A percentile compares a stretch with the other conserved stretches of the same genome.
phyloP scores from a whole-genome alignment of 2,329 filamentous ascomycete genomes.

The Clonostachys chloroleuca region DNA sequence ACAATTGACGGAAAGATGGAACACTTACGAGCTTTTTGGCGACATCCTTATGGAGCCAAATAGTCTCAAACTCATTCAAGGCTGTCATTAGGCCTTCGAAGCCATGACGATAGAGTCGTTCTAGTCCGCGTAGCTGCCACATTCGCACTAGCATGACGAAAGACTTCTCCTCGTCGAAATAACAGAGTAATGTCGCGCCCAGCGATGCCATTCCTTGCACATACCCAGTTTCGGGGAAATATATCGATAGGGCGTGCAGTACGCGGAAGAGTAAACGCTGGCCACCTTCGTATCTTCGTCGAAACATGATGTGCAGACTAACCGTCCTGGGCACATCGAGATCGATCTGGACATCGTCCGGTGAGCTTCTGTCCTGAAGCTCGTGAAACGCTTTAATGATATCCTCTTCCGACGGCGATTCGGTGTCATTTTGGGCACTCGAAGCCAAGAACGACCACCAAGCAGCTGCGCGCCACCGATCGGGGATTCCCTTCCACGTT shows the following conservation, averaged over 20 bases:
- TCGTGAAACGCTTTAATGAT: constrained; percentile 69
- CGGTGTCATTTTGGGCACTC: constrained; percentile 64
- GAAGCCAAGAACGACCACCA: constrained; percentile 90
- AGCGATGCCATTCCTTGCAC: constrained; percentile 97
- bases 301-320: constrained; percentile 95
- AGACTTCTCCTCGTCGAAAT: constrained; percentile 90
- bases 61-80: constrained; percentile 75
- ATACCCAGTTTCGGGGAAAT: constrained; percentile 88
- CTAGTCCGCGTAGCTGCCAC: constrained; percentile 84
- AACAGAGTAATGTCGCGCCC: constrained; percentile 88
- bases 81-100: constrained; percentile 86
- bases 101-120: constrained; percentile 76
- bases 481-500: constrained; percentile 97
- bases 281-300: constrained; percentile 83
- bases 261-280: constrained; percentile 91
- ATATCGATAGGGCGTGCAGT: constrained; percentile 84
- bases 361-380: constrained; percentile 68
- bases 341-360: constrained; percentile 95
- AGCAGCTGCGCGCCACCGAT: constrained; percentile 87
- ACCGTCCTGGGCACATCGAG: constrained; percentile 95
- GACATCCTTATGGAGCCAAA: constrained; percentile 84
- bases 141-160: constrained; percentile 97
- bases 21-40: constrained; percentile 69
- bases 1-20: not conserved
- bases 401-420: constrained; percentile 61